Conservation (phyloP, 305 asterid species). For the Striga hermonthica region DNA sequence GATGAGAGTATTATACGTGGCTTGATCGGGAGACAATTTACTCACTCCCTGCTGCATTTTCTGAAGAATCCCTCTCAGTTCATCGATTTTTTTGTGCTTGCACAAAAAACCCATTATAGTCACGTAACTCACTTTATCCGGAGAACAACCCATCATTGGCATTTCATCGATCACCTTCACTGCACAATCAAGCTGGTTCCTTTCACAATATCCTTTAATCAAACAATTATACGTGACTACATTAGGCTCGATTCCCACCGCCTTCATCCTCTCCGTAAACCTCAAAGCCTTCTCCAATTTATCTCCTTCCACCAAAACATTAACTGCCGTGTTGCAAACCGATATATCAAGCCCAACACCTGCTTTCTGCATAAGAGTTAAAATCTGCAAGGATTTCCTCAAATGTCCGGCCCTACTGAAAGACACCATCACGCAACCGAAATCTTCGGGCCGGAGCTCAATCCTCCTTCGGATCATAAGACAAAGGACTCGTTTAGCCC, state of each 20-base stretch:
- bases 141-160: slow-evolving; percentile 64
- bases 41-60: slow-evolving; percentile 56
- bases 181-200: slow-evolving; percentile 51
- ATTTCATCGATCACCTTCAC: slow-evolving; percentile 62
- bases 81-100: slow-evolving; percentile 56
- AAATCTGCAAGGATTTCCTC: slow-evolving; percentile 74
- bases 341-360: slow-evolving; percentile 65
- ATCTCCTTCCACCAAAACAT: slow-evolving; percentile 78
- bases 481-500: slow-evolving; percentile 77
- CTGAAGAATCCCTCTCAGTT: slow-evolving; percentile 59
- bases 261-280: slow-evolving; percentile 70
- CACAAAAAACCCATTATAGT: slow-evolving; percentile 68
- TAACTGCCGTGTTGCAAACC: slow-evolving; percentile 70
- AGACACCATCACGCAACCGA: slow-evolving; percentile 86
- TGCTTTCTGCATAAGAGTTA: slow-evolving; percentile 71
- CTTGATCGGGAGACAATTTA: slow-evolving; percentile 64
- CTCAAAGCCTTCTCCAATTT: slow-evolving; percentile 69
- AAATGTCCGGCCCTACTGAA: slow-evolving; percentile 84
- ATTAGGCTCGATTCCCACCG: slow-evolving; percentile 68
- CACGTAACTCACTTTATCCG: slow-evolving; percentile 79
- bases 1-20: slow-evolving; percentile 60
- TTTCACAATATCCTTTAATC: slow-evolving; percentile 86
- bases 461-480: slow-evolving; percentile 66
- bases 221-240: slow-evolving; percentile 72
- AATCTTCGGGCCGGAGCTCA: slow-evolving; percentile 61